Conservation (phyloP, 805 yeast genomes). For the Metschnikowia reukaufii region DNA sequence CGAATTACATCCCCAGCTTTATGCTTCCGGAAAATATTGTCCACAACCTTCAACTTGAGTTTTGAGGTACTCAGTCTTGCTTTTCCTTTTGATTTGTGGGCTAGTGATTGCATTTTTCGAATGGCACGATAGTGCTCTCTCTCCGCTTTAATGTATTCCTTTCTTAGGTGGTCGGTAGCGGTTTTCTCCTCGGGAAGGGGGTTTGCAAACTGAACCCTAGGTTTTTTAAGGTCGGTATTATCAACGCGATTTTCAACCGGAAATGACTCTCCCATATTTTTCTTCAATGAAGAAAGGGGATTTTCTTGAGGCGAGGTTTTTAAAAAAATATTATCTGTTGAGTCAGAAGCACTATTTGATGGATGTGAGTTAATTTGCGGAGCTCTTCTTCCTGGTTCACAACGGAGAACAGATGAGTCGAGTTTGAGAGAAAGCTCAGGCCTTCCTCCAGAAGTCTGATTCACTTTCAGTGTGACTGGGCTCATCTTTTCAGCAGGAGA, state of each 20-base stretch:
- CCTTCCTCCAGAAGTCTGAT: no score
- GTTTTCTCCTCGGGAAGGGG: conserved; percentile 27
- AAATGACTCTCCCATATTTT: not conserved
- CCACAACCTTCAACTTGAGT: conserved; percentile 22
- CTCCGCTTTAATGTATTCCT: conserved; percentile 17
- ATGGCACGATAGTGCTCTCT: conserved; percentile 19
- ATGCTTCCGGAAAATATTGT: conserved; percentile 21
- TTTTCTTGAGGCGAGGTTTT: not conserved
- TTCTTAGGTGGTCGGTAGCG: conserved; percentile 4
- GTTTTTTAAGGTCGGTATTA: not conserved
- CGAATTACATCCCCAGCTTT: conserved; percentile 62
- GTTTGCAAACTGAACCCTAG: conserved; percentile 16
- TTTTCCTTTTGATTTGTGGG: conserved; percentile 25
- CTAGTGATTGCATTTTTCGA: conserved; percentile 26
- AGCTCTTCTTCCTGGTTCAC: no score
- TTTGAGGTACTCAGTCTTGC: conserved; percentile 15
- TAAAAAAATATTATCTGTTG: no score
- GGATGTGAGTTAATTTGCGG: no score
- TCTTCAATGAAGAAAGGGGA: not conserved
- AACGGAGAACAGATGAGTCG: no score
- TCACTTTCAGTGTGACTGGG: no score
- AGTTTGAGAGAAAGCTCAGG: no score
- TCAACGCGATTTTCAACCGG: not conserved
- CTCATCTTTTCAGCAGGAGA: no score
- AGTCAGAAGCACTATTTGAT: no score